Evolutionary conservation across 2,329 filamentous ascomycete genomes (phyloP).

Genomic region (Phialophora expanda): DNA sequence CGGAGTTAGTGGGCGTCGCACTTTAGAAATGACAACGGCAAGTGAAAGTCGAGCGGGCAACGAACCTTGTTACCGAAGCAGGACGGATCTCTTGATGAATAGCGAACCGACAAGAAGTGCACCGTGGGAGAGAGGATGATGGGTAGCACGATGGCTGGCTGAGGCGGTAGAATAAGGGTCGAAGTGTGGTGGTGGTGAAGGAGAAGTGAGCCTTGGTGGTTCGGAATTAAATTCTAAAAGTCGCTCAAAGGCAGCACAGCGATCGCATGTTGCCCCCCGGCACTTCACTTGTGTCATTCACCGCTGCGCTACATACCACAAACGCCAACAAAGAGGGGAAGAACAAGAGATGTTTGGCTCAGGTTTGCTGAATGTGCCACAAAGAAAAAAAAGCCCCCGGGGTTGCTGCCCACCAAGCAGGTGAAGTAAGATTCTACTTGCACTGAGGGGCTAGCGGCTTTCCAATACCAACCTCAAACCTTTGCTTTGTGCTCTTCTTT

Average conservation of each 20-base stretch:
- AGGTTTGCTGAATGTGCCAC: conserved; percentile 8
- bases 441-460: neutral
- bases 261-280: conserved; percentile 2
- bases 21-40: neutral
- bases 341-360: neutral
- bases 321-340: conserved; percentile 6
- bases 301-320: conserved; percentile 3
- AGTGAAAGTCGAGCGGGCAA: neutral
- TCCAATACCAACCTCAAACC: neutral
- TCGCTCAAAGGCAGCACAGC: conserved; percentile 8
- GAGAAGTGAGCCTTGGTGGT: conserved; percentile 7
- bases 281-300: conserved; percentile 7
- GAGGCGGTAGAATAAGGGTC: neutral
- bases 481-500: neutral
- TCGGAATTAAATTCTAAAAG: conserved; percentile 13
- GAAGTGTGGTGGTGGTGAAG: conserved; percentile 4
- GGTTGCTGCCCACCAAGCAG: neutral
- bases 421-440: neutral
- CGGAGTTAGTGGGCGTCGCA: conserved; percentile 15
- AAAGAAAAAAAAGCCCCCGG: neutral
- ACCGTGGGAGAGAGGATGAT: neutral
- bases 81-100: neutral
- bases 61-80: neutral
- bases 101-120: neutral
- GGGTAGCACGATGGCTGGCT: neutral